Percentiles rank a stretch among this genome's conserved stretches.
phyloP scores from a whole-genome alignment of 2,329 filamentous ascomycete genomes.

The Colletotrichum brevisporum region DNA sequence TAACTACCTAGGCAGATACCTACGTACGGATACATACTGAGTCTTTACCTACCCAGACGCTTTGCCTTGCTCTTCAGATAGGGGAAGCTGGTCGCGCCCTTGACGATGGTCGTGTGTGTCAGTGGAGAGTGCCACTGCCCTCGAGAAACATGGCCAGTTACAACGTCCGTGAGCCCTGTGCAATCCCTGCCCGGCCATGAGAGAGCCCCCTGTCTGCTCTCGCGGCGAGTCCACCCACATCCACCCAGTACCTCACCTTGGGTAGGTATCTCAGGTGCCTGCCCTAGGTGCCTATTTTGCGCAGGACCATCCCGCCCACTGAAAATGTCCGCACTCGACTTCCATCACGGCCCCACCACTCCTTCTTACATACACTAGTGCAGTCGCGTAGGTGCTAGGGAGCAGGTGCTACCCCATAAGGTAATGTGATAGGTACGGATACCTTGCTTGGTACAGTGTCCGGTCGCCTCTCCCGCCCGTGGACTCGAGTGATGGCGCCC shows the following conservation, averaged over 20 bases:
- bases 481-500: conserved; percentile 5
- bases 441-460: background rate
- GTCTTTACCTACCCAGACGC: no score
- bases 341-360: conserved; percentile 15
- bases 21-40: no score
- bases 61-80: no score
- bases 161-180: conserved; percentile 31
- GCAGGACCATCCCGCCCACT: background rate
- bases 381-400: background rate
- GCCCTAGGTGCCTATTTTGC: background rate
- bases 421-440: no score
- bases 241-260: conserved; percentile 10
- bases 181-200: conserved; percentile 37
- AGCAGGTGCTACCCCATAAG: background rate
- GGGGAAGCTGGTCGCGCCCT: no score
- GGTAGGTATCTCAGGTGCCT: background rate
- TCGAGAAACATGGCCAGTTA: conserved; percentile 38
- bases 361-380: conserved; percentile 9
- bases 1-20: no score
- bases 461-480: conserved; percentile 35
- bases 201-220: conserved; percentile 25
- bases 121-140: no score
- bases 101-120: no score
- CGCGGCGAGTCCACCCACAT: conserved; percentile 27
- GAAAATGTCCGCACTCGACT: conserved; percentile 15